Evolutionary conservation across 805 yeast species (phyloP), one percentile per base, ranked within the genome.

Genomic region (Candida glaebosa): DNA sequence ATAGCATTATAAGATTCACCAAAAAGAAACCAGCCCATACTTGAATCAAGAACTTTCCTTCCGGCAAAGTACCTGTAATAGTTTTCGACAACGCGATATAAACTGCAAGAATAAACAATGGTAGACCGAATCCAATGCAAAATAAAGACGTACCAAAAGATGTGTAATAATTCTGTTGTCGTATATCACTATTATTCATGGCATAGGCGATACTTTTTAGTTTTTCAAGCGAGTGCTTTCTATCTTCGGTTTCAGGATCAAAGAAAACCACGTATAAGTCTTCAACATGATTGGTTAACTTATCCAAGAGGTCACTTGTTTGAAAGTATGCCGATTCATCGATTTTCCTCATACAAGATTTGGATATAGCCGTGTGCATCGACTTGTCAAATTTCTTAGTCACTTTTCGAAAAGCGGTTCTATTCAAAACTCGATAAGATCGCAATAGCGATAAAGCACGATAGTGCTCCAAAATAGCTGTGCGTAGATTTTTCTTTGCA

Each of bases 11-110:
- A n/a, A 90, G 48, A 24, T 74, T 67, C 4, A 82, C 58, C 44
- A 89, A 53, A 50, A 88, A 76, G 60, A 88, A 89, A 1, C 98
- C 98, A 6, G 84, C 97, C 96, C 96, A 93, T 3, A 93, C 72
- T 53, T 95, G 98, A 31, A 91, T 60, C 42, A 91, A 54, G 44
- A 65, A 82, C 34, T 60, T 65, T 0, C 82, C 85, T 46, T 82
- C 84, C 0, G 79, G 78, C 2, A 78, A 57, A 1, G 56, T 57
- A 0, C 72, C 68, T 3, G 43, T 45, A 1, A 67, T 10, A 0
- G 72, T 67, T 14, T 67, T 59, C 10, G 62, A 55, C 8, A 82
- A 61, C 0, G 82, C 89, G 3, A 63, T 48, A 40, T 71, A 74
- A 1, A 87, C 42, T 0, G 85, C 83, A 41, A 81, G 73, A 0